Evolutionary conservation across 2,329 filamentous ascomycete species (phyloP), one percentile per base, ranked within the genome.

Genomic region (Emmonsiellopsis sp.): DNA sequence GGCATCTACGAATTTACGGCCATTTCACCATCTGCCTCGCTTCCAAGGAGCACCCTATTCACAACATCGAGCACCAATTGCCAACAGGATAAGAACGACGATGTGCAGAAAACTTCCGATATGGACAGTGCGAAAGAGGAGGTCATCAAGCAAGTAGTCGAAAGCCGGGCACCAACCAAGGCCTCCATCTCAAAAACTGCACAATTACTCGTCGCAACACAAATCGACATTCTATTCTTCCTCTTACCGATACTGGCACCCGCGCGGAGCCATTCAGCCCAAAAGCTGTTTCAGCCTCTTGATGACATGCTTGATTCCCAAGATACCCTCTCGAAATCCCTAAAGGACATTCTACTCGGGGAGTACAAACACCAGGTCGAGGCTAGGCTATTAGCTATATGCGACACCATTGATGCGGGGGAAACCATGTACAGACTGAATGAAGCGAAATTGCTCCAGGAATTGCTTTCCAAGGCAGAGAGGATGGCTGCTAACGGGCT

Each of bases 341-440:
- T 76, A 4, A 67, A 67, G 51, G 65, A 70, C 50, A 59, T 76
- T 3, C 58, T 73, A 9, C 69, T 69, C 47, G 65, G 67, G 4
- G 51, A 57, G 1, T 63, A 77, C 74, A 56, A 67, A 59, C 45
- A 45, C 2, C 71, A 77, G 34, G 67, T 94, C 0, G 82, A 87
- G 63, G 70, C 76, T 9, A 79, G 89, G 37, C 84, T 95, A 73
- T 77, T 75, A 1, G 77, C 74, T 1, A 77, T 93, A 5, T 95
- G 91, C 70, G 90, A 96, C 62, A 85, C 79, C 0, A 86, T 94
- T 9, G 86, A 93, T 35, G 87, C 87, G 0, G 87, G 88, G 56
- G 90, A 96, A 68, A 81, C 73, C 52, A 89, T 96, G 87, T 95
- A 87, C 69, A 82, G 89, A 10, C 73, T 95, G 26, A 93, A 78